Conservation (phyloP, 148 eudicot genomes). For the Chenopodium suecicum region DNA sequence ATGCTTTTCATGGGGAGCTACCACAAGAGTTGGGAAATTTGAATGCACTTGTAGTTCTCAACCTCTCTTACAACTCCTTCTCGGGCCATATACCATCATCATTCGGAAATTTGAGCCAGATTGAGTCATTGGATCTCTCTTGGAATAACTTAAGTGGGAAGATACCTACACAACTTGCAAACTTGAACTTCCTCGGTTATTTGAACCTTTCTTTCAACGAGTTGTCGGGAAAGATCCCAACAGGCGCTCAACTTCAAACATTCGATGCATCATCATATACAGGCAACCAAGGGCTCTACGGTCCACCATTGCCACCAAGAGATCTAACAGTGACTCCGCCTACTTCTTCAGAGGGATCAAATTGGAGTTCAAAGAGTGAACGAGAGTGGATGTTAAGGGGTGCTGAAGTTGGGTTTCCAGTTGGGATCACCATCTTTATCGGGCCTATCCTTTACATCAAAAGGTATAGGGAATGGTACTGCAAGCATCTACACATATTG, state of each 20-base stretch:
- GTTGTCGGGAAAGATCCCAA: conserved; percentile 33
- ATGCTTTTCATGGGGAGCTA: conserved; percentile 32
- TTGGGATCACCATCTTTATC: conserved; percentile 11
- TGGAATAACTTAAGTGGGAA: conserved; percentile 22
- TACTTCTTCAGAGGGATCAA: neutral
- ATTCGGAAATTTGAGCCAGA: conserved; percentile 20
- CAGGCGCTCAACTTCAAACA: conserved; percentile 27
- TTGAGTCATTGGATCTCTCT: conserved; percentile 42
- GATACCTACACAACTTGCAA: conserved; percentile 30
- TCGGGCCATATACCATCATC: conserved; percentile 32
- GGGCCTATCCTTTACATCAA: conserved; percentile 22
- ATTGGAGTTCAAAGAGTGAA: neutral
- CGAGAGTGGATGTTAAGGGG: conserved; percentile 15
- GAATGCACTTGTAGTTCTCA: conserved; percentile 24
- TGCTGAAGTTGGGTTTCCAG: conserved; percentile 17
- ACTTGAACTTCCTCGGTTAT: conserved; percentile 25
- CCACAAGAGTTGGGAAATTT: conserved; percentile 29
- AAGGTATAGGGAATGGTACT: conserved; percentile 26
- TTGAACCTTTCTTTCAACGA: conserved; percentile 32
- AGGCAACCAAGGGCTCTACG: conserved; percentile 33
- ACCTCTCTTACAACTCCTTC: conserved; percentile 39
- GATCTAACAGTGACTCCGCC: neutral
- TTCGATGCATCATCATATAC: conserved; percentile 26
- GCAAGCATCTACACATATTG: conserved; percentile 8
- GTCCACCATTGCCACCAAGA: conserved; percentile 12